phyloP scores from a whole-genome alignment of 495 filamentous ascomycete species.

The Daldinia decipiens region DNA sequence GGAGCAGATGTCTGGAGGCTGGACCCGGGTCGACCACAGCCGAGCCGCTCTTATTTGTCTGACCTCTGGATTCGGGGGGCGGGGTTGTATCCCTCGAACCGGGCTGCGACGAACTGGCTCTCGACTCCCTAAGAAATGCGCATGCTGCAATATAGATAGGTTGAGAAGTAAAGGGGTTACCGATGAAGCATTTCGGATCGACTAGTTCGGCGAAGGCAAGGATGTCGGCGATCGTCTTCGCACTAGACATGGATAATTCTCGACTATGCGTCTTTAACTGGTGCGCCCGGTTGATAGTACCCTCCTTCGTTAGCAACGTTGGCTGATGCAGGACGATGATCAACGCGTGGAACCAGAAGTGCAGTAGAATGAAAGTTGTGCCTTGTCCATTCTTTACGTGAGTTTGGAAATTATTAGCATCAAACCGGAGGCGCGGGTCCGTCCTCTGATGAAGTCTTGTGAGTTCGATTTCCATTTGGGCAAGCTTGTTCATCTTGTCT shows the following conservation, averaged over 20 bases:
- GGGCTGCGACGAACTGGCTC: slow-evolving; percentile 66
- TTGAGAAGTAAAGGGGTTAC: slow-evolving; percentile 88
- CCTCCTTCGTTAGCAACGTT: slow-evolving; percentile 79
- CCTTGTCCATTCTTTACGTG: slow-evolving; percentile 81
- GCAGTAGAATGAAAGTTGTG: slow-evolving; percentile 85
- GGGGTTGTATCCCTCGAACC: slow-evolving; percentile 64
- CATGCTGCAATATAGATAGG: slow-evolving; percentile 91
- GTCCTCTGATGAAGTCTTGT: slow-evolving; percentile 82
- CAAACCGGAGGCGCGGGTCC: slow-evolving; percentile 78
- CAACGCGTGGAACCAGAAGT: slow-evolving; percentile 90
- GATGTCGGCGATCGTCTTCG: slow-evolving; percentile 89
- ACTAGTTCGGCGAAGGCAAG: slow-evolving; percentile 80
- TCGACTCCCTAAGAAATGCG: slow-evolving; percentile 84
- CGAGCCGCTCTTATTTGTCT: slow-evolving; percentile 36
- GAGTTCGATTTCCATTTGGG: slow-evolving; percentile 78
- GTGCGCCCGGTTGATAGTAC: slow-evolving; percentile 67
- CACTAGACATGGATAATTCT: slow-evolving; percentile 85
- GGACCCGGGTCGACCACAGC: slow-evolving; percentile 55
- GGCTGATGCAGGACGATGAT: slow-evolving; percentile 87
- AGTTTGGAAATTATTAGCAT: slow-evolving; percentile 77
- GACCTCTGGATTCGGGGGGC: slow-evolving; percentile 42
- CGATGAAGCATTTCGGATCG: slow-evolving; percentile 81
- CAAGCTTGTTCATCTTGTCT: slow-evolving; percentile 73
- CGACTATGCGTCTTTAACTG: slow-evolving; percentile 79
- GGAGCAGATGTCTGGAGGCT: slow-evolving; percentile 73